These are phyloP conservation scores for Kluyveromyces siamensis DNA, from an alignment of 805 yeast genomes.

Conservation along the genomic window DNA sequence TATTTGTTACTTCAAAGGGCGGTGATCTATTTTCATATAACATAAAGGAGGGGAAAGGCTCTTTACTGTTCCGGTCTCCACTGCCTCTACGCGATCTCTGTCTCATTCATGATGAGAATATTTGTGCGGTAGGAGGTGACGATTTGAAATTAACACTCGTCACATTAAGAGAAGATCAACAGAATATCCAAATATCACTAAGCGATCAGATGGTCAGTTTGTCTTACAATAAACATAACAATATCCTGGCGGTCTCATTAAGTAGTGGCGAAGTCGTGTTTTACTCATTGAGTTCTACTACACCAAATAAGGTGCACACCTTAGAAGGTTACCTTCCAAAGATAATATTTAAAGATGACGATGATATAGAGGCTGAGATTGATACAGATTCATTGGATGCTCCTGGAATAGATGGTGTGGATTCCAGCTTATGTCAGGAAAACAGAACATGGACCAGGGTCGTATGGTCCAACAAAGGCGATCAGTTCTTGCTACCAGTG, in stretches of 20 bases:
- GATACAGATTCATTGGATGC: constrained; percentile 35
- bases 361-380: constrained; percentile 1
- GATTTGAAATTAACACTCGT: constrained; percentile 47
- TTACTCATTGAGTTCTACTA: constrained; percentile 42
- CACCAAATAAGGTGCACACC: constrained; percentile 42
- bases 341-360: constrained; percentile 15
- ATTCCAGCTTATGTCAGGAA: constrained; percentile 27
- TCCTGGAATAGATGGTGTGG: constrained; percentile 28
- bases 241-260: constrained; percentile 47
- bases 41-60: constrained; percentile 21
- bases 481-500: constrained; percentile 59
- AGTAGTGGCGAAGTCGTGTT: constrained; percentile 52
- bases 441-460: constrained; percentile 43
- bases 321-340: constrained; percentile 33
- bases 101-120: constrained; percentile 53
- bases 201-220: constrained; percentile 50
- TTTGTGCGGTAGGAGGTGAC: constrained; percentile 58
- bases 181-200: constrained; percentile 17
- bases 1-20: constrained; percentile 15
- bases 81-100: constrained; percentile 37
- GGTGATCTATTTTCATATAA: constrained; percentile 21
- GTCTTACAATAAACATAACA: constrained; percentile 49
- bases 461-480: constrained; percentile 67
- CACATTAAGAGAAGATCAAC: constrained; percentile 28
- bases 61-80: constrained; percentile 32